phyloP scores from a whole-genome alignment of 306 rosid genomes.

The Lathyrus oleraceus region DNA sequence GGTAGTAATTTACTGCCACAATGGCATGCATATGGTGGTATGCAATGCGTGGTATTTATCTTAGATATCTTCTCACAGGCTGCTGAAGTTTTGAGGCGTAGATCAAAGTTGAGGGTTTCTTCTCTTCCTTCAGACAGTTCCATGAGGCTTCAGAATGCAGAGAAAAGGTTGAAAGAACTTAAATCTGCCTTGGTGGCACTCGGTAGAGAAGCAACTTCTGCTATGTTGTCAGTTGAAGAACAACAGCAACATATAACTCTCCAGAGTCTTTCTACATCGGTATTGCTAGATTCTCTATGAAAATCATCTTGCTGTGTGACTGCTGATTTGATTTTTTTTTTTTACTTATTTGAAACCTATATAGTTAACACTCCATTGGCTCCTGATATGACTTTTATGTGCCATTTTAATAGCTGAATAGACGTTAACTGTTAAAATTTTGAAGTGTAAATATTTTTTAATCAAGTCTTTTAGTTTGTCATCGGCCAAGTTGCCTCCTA shows the following conservation, averaged over 20 bases:
- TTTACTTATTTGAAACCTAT: background rate
- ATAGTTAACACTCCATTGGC: background rate
- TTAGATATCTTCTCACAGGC: slow-evolving; percentile 61
- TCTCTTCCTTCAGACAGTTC: slow-evolving; percentile 77
- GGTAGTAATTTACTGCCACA: slow-evolving; percentile 52
- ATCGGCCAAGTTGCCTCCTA: slow-evolving; percentile 8
- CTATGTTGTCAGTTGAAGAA: slow-evolving; percentile 89
- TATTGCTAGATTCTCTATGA: slow-evolving; percentile 41
- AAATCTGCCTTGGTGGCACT: slow-evolving; percentile 79
- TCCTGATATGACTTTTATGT: slow-evolving; percentile 22
- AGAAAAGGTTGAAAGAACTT: slow-evolving; percentile 73
- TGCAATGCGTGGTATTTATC: slow-evolving; percentile 40
- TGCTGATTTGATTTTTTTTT: slow-evolving; percentile 21
- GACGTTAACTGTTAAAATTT: background rate
- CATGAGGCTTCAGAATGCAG: slow-evolving; percentile 78
- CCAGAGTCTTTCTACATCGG: slow-evolving; percentile 75
- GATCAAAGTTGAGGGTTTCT: slow-evolving; percentile 69
- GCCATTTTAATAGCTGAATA: slow-evolving; percentile 13
- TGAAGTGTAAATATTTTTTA: slow-evolving; percentile 1
- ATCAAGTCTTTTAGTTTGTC: background rate
- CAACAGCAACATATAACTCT: slow-evolving; percentile 81
- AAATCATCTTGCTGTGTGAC: background rate
- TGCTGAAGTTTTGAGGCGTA: slow-evolving; percentile 89
- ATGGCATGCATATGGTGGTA: slow-evolving; percentile 38
- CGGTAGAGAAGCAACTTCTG: slow-evolving; percentile 86